Evolutionary conservation across 805 yeast species (phyloP), one percentile per base, ranked within the genome.

Genomic region (Barnettozyma botsteinii): DNA sequence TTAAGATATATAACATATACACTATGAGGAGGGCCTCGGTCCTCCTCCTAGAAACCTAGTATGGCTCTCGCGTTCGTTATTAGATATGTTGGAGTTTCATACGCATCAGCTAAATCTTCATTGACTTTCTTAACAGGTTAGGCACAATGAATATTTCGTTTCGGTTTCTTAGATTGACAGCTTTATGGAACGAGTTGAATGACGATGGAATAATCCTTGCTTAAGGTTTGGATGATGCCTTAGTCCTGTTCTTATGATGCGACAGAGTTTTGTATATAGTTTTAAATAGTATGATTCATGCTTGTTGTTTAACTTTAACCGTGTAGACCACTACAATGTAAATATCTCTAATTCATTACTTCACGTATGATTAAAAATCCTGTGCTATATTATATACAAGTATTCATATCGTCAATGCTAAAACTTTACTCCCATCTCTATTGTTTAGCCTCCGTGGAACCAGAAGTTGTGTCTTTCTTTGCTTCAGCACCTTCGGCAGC

Each of bases 61-160:
- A 42, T 49, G 46, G 50, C 45, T 28, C 38, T 33, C 35, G 33
- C 38, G 45, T 46, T 51, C 58, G 50, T 53, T 47, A 52, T 52
- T 55, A 30, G 58, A 52, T 53, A 45, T 44, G 33, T 35, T 40
- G 47, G 46, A 29, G 46, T 36, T 42, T 36, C 38, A 53, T 47
- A 48, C 69, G 66, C 58, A 56, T 73, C 79, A 79, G 85, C 85
- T 79, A 78, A 77, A 79, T 73, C 72, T 45, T 50, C 67, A 62
- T 68, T 79, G 85, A 79, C 85, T 76, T 66, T 55, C 71, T 75
- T 74, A 79, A 79, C 85, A 79, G 78, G 70, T 69, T 63, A 71
- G 85, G 41, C 79, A 79, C 85, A 79, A 72, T 68, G 64, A 68
- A 65, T 69, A 73, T 78, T 79, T 75, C 85, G 85, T 79, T 78